Evolutionary conservation across 305 asterid species (phyloP).

Genomic region (Solanum hybrid): DNA sequence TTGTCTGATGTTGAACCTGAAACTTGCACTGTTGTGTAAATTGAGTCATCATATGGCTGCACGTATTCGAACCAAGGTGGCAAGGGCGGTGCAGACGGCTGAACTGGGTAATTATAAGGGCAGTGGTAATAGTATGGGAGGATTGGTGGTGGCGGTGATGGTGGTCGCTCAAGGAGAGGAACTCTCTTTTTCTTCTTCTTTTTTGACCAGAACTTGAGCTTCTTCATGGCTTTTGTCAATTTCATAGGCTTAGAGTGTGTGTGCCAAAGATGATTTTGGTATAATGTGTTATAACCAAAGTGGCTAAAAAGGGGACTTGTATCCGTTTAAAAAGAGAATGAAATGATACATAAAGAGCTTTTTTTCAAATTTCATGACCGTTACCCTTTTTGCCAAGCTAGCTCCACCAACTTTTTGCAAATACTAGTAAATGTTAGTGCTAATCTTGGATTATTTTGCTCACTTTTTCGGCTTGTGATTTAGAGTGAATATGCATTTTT

Average conservation of each 20-base stretch:
- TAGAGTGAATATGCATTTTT: neutral
- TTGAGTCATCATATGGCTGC: constrained; percentile 17
- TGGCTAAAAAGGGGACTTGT: neutral
- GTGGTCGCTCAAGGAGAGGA: constrained; percentile 14
- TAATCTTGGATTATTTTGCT: neutral
- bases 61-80: constrained; percentile 49
- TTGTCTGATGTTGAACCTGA: neutral
- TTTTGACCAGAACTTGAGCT: constrained; percentile 63
- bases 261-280: neutral
- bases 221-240: constrained; percentile 52
- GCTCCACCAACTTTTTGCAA: neutral
- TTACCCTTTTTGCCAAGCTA: neutral
- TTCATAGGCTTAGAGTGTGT: constrained; percentile 26
- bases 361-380: constrained; percentile 1
- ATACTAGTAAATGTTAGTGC: neutral
- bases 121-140: constrained; percentile 6
- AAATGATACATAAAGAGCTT: neutral
- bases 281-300: neutral
- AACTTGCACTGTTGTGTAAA: constrained; percentile 5
- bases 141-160: constrained; percentile 30
- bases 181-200: constrained; percentile 37
- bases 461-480: neutral
- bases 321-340: neutral
- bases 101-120: constrained; percentile 23
- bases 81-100: constrained; percentile 70